Conservation (phyloP, 495 filamentous ascomycete genomes). For the Lasiosphaeris hirsuta region DNA sequence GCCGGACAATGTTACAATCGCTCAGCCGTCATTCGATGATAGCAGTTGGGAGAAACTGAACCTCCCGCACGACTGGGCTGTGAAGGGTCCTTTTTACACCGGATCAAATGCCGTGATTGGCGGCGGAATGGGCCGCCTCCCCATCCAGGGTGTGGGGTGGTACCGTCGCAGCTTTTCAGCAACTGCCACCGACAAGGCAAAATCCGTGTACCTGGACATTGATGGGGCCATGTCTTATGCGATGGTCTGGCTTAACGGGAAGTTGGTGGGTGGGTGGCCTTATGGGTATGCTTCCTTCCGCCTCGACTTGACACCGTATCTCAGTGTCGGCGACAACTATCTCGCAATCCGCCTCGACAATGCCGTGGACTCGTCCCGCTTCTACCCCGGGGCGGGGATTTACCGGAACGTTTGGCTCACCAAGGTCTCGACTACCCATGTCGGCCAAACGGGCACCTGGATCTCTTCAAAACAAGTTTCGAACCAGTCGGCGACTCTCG, state of each 20-base stretch:
- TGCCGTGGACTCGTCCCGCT: slow-evolving; percentile 42
- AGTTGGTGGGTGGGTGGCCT: slow-evolving; percentile 49
- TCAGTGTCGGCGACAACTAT: slow-evolving; percentile 38
- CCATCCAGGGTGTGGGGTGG: slow-evolving; percentile 47
- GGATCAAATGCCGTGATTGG: slow-evolving; percentile 40
- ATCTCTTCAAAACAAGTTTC: slow-evolving; percentile 41
- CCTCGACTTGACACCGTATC: slow-evolving; percentile 46
- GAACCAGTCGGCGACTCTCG: slow-evolving; percentile 35
- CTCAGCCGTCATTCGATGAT: slow-evolving; percentile 15
- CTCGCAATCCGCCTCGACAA: slow-evolving; percentile 51
- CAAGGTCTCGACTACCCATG: slow-evolving; percentile 41
- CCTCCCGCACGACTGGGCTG: slow-evolving; percentile 50
- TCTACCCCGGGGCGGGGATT: slow-evolving; percentile 51
- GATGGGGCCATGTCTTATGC: slow-evolving; percentile 52
- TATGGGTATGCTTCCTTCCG: slow-evolving; percentile 50
- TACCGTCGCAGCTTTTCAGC: slow-evolving; percentile 43
- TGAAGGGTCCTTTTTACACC: slow-evolving; percentile 44
- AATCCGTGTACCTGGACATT: slow-evolving; percentile 44
- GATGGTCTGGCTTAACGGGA: slow-evolving; percentile 49
- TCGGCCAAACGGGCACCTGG: slow-evolving; percentile 44
- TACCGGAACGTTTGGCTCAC: slow-evolving; percentile 52
- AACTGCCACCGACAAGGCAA: slow-evolving; percentile 27
- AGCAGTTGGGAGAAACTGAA: slow-evolving; percentile 18
- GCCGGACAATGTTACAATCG: slow-evolving; percentile 9
- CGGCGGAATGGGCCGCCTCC: slow-evolving; percentile 57